Percentiles rank a stretch among this genome's conserved stretches.
Conservation (phyloP, 371 early-diverging fungal genomes). For the Amoeboaphelidium protococcarum region DNA sequence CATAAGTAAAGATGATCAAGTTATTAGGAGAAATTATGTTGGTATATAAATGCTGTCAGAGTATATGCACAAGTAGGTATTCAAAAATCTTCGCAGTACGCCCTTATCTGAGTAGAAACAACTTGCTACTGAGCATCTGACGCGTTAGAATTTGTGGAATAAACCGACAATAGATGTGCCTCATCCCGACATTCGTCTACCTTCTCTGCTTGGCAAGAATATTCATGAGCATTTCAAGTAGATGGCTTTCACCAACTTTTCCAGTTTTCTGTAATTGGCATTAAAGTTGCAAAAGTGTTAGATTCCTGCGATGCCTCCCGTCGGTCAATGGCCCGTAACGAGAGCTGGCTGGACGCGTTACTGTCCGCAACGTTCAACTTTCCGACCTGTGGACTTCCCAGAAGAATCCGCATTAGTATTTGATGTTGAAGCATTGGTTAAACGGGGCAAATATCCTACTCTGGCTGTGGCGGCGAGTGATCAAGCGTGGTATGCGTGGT, state of each 20-base stretch:
- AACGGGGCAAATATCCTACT: constrained; percentile 35
- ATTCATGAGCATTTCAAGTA: constrained; percentile 58
- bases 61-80: constrained; percentile 15
- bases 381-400: constrained; percentile 28
- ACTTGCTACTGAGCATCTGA: constrained; percentile 26
- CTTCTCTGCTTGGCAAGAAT: constrained; percentile 20
- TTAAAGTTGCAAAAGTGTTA: constrained; percentile 14
- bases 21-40: constrained; percentile 11
- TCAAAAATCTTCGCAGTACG: constrained; percentile 4
- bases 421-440: constrained; percentile 54
- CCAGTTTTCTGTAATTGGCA: constrained; percentile 23
- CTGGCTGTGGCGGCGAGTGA: constrained; percentile 53
- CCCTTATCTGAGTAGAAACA: too few species aligned
- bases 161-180: constrained; percentile 24
- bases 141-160: constrained; percentile 28
- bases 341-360: constrained; percentile 67
- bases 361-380: constrained; percentile 11
- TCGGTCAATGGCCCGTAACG: constrained; percentile 22
- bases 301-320: not conserved
- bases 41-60: constrained; percentile 30
- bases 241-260: constrained; percentile 33
- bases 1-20: too few species aligned
- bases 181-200: constrained; percentile 15
- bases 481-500: constrained; percentile 73
- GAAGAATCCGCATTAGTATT: constrained; percentile 41